These are phyloP conservation scores for Zea luxurians DNA, from an alignment of 176 grass and related monocot genomes.

Conservation along the genomic window DNA sequence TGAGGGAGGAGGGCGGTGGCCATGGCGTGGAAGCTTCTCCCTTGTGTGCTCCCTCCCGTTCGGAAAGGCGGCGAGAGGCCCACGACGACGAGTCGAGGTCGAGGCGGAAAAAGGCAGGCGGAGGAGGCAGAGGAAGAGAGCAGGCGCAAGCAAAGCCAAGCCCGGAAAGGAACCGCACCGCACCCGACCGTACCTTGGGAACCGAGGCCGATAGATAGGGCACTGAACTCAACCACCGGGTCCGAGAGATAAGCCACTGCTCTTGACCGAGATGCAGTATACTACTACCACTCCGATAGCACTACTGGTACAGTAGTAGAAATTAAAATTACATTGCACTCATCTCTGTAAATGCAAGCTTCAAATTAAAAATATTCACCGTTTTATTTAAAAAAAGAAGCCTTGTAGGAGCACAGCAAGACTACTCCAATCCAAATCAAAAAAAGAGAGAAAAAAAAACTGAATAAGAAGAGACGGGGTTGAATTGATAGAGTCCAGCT, in stretches of 20 bases:
- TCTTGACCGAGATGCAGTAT: no score
- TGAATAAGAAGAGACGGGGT: not conserved
- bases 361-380: no score
- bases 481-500: constrained; percentile 41
- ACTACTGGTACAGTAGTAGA: no score
- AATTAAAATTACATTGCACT: no score
- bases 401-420: no score
- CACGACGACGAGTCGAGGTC: constrained; percentile 1
- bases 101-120: not conserved
- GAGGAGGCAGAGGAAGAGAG: not conserved
- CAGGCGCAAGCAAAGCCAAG: not conserved
- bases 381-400: no score
- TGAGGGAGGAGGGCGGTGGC: not conserved
- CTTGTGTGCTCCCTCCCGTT: not conserved
- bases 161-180: not conserved
- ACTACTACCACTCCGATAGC: no score
- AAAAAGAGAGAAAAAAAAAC: no score
- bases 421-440: no score
- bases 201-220: not conserved
- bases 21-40: constrained; percentile 51
- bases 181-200: not conserved
- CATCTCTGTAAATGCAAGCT: no score
- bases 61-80: no score
- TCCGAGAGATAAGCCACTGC: no score
- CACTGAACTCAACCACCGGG: not conserved